Base-by-base conservation (phyloP, 306 rosid genomes). In the Medicago arabica region DNA sequence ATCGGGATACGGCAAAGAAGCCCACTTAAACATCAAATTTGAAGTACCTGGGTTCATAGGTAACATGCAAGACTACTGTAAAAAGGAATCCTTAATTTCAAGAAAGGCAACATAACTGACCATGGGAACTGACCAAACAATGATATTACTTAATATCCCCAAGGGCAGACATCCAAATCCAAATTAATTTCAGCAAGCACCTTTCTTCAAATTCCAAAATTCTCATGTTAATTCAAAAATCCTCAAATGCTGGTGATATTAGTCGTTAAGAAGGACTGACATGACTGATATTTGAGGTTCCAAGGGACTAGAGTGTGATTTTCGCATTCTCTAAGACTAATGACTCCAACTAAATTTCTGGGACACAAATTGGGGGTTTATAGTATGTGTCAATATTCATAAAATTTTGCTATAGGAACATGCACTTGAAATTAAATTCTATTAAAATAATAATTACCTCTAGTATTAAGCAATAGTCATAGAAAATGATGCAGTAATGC, bases 391-490 rank as follows among this genome's bases (percentile, higher is more conserved):
- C 38, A 34, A 34, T 34, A 34, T 34, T 34, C 61, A 57, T 28
- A 31, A 47, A 77, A 69, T 36, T 57, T 38, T 54, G 49, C 11
- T 17, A 41, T 43, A 15, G 49, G 41, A 65, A 75, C 12, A 49
- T 13, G 11, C 10, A 39, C 55, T 71, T 41, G 31, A 62, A 36
- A 66, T 47, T 59, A 14, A 77, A 57, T 61, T 72, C 40, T 43
- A 36, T 15, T 51, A 8, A 31, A 69, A 6, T 25, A 15, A 36
- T 4, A 31, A 10, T 8, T 44, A 8, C 18, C 21, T 71, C 6
- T 8, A 16, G 7, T 5, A n/a, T 43, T 61, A 55, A 7, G 9
- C 71, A 79, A 43, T 15, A 68, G 47, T 36, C 63, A 67, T 18
- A 44, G 14, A 71, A 44, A 68, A 69, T 21, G 43, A 70, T 49